Evolutionary conservation across 371 early-diverging fungal species (phyloP), one percentile per base, ranked within the genome.

Genomic region (Capillidium heterosporum): DNA sequence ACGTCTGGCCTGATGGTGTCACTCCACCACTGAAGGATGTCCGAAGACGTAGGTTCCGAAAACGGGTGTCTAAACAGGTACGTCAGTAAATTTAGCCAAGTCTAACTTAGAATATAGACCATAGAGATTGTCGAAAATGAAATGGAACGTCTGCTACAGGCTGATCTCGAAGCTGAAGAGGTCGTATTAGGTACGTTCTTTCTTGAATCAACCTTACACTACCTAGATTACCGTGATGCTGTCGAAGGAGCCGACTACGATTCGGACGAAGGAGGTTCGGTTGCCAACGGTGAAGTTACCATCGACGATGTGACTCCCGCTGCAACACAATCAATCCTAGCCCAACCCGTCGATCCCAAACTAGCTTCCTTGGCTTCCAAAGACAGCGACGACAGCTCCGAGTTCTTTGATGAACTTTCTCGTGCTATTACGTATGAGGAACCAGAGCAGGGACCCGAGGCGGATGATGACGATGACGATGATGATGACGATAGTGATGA

Each of bases 101-200:
- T 2, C 29, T 69, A 65, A 17, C 59, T 61, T 21, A 59, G 59
- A 26, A 59, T 35, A 59, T 71, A 84, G 81, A 81, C 81, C 1
- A 82, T 89, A 56, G 92, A 91, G 60, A 84, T 85, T 59, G 89
- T 94, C 4, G 97, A 96, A 59, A 67, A 76, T 41, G 89, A 89
- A 62, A 87, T 96, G 10, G 84, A 86, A 49, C 73, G 89, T 40
- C 66, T 96, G 42, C 67, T 96, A 23, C 72, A 84, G 61, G 84
- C 81, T 19, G 94, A 93, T 67, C 74, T 81, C 2, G 73, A 78
- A 49, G 90, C 92, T 2, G 78, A 81, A 48, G 81, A 85, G 48
- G 84, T 89, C 1, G 63, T 70, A 52, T 85, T 78, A 58, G 84
- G 63, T 62, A 59, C 23, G 23, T 23, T 53, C 11, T 8, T 19